Evolutionary conservation across 352 stramenopile genomes (phyloP).

Genomic region (Phytophthora capsici): DNA sequence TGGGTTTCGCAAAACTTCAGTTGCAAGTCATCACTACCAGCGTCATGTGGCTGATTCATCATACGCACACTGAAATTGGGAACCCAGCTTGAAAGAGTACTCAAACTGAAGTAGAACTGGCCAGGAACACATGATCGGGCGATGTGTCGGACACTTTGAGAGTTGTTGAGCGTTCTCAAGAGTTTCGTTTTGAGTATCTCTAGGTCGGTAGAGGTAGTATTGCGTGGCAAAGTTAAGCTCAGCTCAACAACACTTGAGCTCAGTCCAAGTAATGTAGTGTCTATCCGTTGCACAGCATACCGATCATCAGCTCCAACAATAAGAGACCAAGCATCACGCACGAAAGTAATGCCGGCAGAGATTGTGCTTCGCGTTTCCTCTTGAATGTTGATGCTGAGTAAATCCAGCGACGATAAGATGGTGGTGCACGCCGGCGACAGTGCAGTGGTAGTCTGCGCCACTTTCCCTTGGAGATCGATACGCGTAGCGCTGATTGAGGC

Average conservation of each 20-base stretch:
- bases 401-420: constrained; percentile 26
- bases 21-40: constrained; percentile 9
- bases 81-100: constrained; percentile 15
- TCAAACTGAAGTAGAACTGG: constrained; percentile 40
- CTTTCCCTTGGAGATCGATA: constrained; percentile 3
- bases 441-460: constrained; percentile 1
- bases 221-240: constrained; percentile 24
- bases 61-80: constrained; percentile 44
- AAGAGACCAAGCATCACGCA: constrained; percentile 22
- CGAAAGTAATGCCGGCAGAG: constrained; percentile 8
- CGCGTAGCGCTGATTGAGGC: constrained; percentile 13
- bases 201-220: constrained; percentile 3
- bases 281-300: constrained; percentile 33
- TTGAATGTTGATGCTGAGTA: constrained; percentile 29
- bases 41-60: background rate
- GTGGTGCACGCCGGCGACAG: constrained; percentile 11
- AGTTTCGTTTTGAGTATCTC: constrained; percentile 19
- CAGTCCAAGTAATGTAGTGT: constrained; percentile 44
- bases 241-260: constrained; percentile 37
- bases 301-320: constrained; percentile 7
- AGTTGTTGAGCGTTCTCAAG: constrained; percentile 6
- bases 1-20: constrained; percentile 32
- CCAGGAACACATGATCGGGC: constrained; percentile 14
- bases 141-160: constrained; percentile 9
- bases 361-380: constrained; percentile 33